Evolutionary conservation across 192 early-diverging fungal genomes (phyloP).

Genomic region (Anaeromyces robustus): DNA sequence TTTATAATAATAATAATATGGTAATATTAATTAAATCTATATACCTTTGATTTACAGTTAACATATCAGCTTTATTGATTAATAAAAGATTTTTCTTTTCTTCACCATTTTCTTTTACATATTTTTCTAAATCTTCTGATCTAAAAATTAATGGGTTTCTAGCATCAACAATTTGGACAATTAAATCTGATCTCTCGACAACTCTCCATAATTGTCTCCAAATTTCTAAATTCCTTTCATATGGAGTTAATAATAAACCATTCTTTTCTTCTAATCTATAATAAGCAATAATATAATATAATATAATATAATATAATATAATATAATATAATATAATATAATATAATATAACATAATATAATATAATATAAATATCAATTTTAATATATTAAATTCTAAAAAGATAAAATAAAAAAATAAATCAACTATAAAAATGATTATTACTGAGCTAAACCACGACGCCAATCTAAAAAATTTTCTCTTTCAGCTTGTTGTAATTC

Average conservation of each 20-base stretch:
- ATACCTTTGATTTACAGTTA: constrained; percentile 70
- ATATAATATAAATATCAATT: no score
- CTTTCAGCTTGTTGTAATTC: constrained; percentile 70
- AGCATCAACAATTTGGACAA: constrained; percentile 98
- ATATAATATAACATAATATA: no score
- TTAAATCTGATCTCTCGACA: constrained; percentile 83
- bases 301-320: constrained; percentile 2
- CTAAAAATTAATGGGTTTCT: constrained; percentile 88
- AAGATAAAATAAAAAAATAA: no score
- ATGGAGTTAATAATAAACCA: constrained; percentile 86
- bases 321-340: not conserved
- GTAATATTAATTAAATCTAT: constrained; percentile 1
- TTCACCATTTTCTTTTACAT: constrained; percentile 75
- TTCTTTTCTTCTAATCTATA: constrained; percentile 76
- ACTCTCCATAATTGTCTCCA: constrained; percentile 99
- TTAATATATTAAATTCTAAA: no score
- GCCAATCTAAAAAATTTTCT: constrained; percentile 81
- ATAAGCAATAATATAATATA: constrained; percentile 3
- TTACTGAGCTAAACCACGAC: constrained; percentile 64
- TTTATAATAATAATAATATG: no score
- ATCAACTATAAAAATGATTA: not conserved
- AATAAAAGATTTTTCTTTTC: constrained; percentile 78
- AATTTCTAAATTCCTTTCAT: constrained; percentile 95
- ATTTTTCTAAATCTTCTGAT: constrained; percentile 70
- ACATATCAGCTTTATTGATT: constrained; percentile 97